These are phyloP conservation scores for Solanum raphanifolium DNA, from an alignment of 257 asterid species.

Conservation along the genomic window DNA sequence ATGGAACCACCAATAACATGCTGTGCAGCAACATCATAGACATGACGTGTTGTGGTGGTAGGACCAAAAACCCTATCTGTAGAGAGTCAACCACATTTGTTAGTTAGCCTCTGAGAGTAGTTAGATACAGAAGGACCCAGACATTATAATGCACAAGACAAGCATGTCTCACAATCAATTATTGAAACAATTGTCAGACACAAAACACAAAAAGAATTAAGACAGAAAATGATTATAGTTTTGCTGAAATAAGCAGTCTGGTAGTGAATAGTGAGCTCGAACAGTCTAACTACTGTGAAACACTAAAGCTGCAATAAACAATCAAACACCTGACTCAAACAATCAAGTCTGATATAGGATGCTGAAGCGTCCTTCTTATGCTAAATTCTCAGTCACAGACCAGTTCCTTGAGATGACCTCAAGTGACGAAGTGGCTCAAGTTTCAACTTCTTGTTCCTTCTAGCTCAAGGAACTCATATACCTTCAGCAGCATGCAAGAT, in stretches of 20 bases:
- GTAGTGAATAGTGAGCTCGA: background rate
- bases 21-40: constrained; percentile 93
- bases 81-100: constrained; percentile 4
- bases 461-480: background rate
- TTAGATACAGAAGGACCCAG: background rate
- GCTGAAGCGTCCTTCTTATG: background rate
- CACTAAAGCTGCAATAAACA: background rate
- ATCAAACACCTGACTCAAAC: background rate
- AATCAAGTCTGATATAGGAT: background rate
- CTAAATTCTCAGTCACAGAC: background rate
- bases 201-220: background rate
- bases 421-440: background rate
- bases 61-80: constrained; percentile 99
- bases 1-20: constrained; percentile 83
- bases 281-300: background rate
- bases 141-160: background rate
- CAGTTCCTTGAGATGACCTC: background rate
- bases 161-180: background rate
- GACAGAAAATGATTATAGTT: background rate
- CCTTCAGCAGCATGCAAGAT: background rate
- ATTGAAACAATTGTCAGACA: background rate
- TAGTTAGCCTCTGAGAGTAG: background rate
- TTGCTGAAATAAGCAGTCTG: background rate
- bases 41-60: constrained; percentile 96
- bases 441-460: background rate